Evolutionary conservation across 2,329 filamentous ascomycete species (phyloP), one percentile per base, ranked within the genome.

Genomic region (Grosmannia clavigera): DNA sequence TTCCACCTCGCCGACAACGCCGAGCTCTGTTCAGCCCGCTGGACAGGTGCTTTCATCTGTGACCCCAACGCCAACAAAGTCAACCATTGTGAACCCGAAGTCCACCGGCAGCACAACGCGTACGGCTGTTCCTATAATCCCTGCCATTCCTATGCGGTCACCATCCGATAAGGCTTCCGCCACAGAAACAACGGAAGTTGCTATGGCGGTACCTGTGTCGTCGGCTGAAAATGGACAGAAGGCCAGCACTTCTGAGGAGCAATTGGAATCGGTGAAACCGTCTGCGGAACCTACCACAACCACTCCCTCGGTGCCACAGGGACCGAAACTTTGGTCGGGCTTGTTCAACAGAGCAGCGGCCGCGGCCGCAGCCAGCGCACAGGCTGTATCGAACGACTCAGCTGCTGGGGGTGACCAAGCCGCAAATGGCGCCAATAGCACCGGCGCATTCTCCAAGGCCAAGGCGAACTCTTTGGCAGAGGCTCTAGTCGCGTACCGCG

Each of bases 401-500:
- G 64, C 57, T 19, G 61, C 66, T 2, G 62, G 64, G n/a, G 64
- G 63, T 0, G 58, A 64, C 5, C 55, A 59, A 38, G 58, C 64
- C n/a, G 62, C 55, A n/a, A 66, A 68, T 46, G 69, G 67, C 9
- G 55, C 60, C 25, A 61, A 65, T 4, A 67, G 67, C 14, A 55
- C 70, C 19, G 67, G 70, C 19, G 66, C 65, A n/a, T 77, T 80
- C 61, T 65, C 73, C 9, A 77, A 77, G 65, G 68, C 74, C 25
- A 79, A 76, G 60, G 69, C 72, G 29, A 84, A 69, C 70, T 86
- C 88, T 22, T 76, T 95, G 58, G 86, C 84, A 3, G 89, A 96
- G 66, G 88, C 89, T 43, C 78, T 99, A 58, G 81, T 81, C 57
- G 81, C 83, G 33, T 94, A 92, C 71, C 82, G 81, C 58, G 84